Base-by-base conservation (phyloP, 192 early-diverging fungal genomes). In the Chytriomyces hyalinus region DNA sequence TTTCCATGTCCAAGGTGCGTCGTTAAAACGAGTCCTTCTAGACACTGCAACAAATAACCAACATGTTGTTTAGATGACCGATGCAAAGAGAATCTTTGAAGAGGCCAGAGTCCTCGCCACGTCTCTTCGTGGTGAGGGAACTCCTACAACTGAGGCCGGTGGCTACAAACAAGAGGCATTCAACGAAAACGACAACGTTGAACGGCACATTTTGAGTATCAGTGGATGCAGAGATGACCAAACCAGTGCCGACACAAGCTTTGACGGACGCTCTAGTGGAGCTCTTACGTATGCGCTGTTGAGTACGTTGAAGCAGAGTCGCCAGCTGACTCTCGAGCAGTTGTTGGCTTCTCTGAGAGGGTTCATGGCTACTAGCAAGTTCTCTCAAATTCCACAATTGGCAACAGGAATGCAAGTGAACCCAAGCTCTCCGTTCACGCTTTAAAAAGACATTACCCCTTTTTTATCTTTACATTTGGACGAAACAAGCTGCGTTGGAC, bases 191-290 rank as follows among this genome's bases (percentile, higher is more conserved):
- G 46, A 10, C 20, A 49, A 45, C 13, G 72, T 22, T 22, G 60
- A 57, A 13, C 46, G 49, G n/a, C 60, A 74, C 9, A 20, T 61
- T 17, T 63, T 45, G 11, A 20, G 20, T 46, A 10, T 92, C 72
- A 89, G 87, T 63, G 83, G 87, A 13, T 90, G 91, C 77, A 84
- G 84, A 0, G 89, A 91, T 62, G 86, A 89, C 82, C 90, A 90
- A 80, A 89, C 85, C 45, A 90, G 86, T 10, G 83, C 92, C 50
- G 84, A 91, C 72, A 88, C 91, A 43, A 85, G 83, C 24, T 82
- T 89, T 44, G 83, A 85, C 81, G 86, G 84, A 22, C 45, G n/a
- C 10, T 44, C 88, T 49, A 84, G 87, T 62, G 86, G 82, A 22
- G 90, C 90, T 68, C 86, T 92, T 74, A 80, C 84, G 0, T 79